Conservation (phyloP, 768 basidiomycete species). For the Naganishia vishniacii region DNA sequence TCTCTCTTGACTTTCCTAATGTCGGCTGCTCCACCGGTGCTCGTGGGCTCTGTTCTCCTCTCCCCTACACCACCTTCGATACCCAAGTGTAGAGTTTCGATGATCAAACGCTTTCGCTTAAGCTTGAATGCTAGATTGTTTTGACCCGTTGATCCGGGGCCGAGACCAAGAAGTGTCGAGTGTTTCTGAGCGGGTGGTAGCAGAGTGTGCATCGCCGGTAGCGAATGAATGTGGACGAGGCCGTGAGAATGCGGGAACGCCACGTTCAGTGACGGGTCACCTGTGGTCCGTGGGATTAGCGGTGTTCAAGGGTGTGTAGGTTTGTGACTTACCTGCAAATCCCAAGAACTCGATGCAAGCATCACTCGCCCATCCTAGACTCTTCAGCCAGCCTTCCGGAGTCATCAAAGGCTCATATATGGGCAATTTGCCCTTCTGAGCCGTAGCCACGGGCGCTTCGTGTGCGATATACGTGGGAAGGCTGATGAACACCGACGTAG, state of each 20-base stretch:
- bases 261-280: slow-evolving; percentile 64
- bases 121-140: slow-evolving; percentile 95
- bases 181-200: slow-evolving; percentile 73
- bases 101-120: slow-evolving; percentile 74
- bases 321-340: slow-evolving; percentile 63
- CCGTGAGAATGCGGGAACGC: slow-evolving; percentile 84
- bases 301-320: not conserved
- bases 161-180: slow-evolving; percentile 75
- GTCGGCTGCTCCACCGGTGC: slow-evolving; percentile 7
- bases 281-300: slow-evolving; percentile 1
- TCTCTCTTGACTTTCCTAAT: slow-evolving; percentile 29
- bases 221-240: slow-evolving; percentile 65
- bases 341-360: slow-evolving; percentile 66
- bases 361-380: slow-evolving; percentile 73
- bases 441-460: slow-evolving; percentile 22
- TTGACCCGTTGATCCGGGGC: slow-evolving; percentile 60
- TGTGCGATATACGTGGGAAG: slow-evolving; percentile 61
- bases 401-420: slow-evolving; percentile 13
- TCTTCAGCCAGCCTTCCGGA: slow-evolving; percentile 65
- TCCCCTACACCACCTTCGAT: slow-evolving; percentile 50
- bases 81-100: slow-evolving; percentile 76
- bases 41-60: slow-evolving; percentile 40
- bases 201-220: slow-evolving; percentile 70
- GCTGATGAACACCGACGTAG: slow-evolving; percentile 62
- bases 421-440: slow-evolving; percentile 22